A percentile compares a stretch with the other conserved stretches of the same genome.
Conservation (phyloP, 805 yeast species). For the Pichia sporocuriosa region DNA sequence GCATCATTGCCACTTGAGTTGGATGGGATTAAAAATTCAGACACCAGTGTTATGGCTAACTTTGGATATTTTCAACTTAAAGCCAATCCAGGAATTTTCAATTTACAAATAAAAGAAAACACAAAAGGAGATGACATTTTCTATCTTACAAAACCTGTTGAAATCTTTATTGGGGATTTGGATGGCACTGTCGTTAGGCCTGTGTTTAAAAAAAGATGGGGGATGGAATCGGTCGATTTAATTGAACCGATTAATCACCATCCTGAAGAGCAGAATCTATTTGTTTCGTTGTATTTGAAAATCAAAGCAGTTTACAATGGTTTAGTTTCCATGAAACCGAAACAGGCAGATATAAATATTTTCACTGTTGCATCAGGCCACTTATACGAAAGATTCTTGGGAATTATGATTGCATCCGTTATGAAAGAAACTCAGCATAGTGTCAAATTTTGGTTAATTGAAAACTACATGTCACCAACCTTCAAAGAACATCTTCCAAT, state of each 20-base stretch:
- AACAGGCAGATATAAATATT: conserved; percentile 63
- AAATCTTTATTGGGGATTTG: conserved; percentile 32
- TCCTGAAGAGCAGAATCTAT: conserved; percentile 6
- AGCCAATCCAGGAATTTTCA: conserved; percentile 67
- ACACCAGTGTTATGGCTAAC: conserved; percentile 70
- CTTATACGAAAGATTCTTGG: conserved; percentile 62
- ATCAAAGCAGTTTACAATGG: not conserved
- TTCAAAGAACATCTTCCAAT: conserved; percentile 55
- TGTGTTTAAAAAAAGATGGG: conserved; percentile 28
- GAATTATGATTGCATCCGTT: conserved; percentile 78
- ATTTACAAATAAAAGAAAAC: conserved; percentile 36
- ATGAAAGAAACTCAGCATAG: conserved; percentile 55
- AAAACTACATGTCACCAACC: conserved; percentile 68
- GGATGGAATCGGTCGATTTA: conserved; percentile 6
- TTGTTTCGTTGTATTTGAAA: conserved; percentile 1
- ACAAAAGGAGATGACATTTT: conserved; percentile 39
- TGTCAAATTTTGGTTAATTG: conserved; percentile 82
- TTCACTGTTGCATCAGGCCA: conserved; percentile 83
- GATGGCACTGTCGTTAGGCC: conserved; percentile 43
- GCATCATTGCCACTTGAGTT: conserved; percentile 47
- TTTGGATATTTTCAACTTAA: conserved; percentile 80
- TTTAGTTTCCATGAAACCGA: conserved; percentile 3
- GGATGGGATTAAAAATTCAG: conserved; percentile 28
- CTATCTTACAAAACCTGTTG: conserved; percentile 22
- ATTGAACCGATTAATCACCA: conserved; percentile 6